phyloP scores from a whole-genome alignment of 805 yeast species.

The Cyberlindnera subsufficiens region DNA sequence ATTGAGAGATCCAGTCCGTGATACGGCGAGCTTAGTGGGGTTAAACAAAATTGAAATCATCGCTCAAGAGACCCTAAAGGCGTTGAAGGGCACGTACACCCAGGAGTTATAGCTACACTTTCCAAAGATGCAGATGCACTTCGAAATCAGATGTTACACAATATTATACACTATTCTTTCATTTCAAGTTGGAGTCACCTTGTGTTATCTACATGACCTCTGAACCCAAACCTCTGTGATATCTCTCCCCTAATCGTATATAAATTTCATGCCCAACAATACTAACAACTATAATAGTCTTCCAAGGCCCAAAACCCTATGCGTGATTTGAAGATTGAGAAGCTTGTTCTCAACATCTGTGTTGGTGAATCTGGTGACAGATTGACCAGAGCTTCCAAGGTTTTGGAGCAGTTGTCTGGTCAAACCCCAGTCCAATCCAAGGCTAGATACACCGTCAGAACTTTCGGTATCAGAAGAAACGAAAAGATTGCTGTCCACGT shows the following conservation, averaged over 20 bases:
- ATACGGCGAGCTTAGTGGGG: no score
- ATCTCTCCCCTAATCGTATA: background rate
- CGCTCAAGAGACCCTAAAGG: no score
- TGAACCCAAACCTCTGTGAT: background rate
- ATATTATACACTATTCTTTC: no score
- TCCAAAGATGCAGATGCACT: no score
- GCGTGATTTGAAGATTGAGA: conserved; percentile 99
- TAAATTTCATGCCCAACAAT: background rate
- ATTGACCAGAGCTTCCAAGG: conserved; percentile 99
- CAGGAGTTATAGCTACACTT: no score
- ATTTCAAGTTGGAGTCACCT: no score
- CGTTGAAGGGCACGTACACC: no score
- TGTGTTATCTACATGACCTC: no score
- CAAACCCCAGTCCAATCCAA: conserved; percentile 99
- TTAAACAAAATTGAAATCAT: no score
- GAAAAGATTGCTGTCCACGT: conserved; percentile 99
- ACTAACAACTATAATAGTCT: conserved; percentile 29
- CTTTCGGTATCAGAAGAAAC: conserved; percentile 99
- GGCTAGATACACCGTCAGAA: conserved; percentile 99
- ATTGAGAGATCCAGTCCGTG: no score
- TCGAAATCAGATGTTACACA: no score
- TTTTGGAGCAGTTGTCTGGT: conserved; percentile 99
- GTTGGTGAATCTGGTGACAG: conserved; percentile 99
- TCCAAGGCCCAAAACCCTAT: conserved; percentile 80
- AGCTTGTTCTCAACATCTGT: conserved; percentile 98